Conservation (phyloP, 495 filamentous ascomycete species). For the Cetradonia linearis region DNA sequence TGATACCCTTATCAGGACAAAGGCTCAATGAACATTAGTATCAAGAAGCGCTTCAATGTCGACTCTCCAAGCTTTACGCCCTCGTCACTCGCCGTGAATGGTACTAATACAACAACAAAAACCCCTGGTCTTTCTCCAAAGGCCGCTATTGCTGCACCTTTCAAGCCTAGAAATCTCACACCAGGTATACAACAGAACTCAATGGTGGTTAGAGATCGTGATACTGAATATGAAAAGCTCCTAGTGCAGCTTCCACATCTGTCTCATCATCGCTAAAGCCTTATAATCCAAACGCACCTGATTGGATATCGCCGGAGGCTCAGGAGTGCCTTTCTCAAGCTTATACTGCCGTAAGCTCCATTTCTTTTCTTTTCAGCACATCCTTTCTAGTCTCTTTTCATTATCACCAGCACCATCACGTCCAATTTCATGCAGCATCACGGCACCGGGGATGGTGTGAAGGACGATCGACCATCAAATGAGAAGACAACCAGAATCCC, state of each 20-base stretch:
- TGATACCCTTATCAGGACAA: not conserved
- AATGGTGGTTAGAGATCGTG: not conserved
- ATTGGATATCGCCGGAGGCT: slow-evolving; percentile 52
- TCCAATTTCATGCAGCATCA: not conserved
- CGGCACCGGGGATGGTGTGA: not conserved
- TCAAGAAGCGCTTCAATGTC: slow-evolving; percentile 81
- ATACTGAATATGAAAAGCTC: slow-evolving; percentile 11
- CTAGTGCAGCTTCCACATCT: slow-evolving; percentile 21
- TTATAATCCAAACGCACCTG: slow-evolving; percentile 34
- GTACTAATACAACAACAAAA: slow-evolving; percentile 46
- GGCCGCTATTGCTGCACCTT: slow-evolving; percentile 80
- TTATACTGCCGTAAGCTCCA: slow-evolving; percentile 55
- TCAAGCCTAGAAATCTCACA: slow-evolving; percentile 56
- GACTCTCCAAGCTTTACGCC: slow-evolving; percentile 95
- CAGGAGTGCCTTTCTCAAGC: slow-evolving; percentile 72
- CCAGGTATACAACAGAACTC: slow-evolving; percentile 29
- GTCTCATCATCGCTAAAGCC: slow-evolving; percentile 17
- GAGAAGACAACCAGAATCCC: not conserved
- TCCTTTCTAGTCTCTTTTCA: slow-evolving; percentile 6
- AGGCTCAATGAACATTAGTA: slow-evolving; percentile 27
- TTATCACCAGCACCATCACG: slow-evolving; percentile 7
- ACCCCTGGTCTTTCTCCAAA: slow-evolving; percentile 68
- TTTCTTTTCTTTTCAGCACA: not conserved
- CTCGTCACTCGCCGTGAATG: slow-evolving; percentile 41
- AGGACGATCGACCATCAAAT: not conserved